Evolutionary conservation across 441 rosid genomes (phyloP), one percentile per base, ranked within the genome.

Genomic region (Pelargonium australe): DNA sequence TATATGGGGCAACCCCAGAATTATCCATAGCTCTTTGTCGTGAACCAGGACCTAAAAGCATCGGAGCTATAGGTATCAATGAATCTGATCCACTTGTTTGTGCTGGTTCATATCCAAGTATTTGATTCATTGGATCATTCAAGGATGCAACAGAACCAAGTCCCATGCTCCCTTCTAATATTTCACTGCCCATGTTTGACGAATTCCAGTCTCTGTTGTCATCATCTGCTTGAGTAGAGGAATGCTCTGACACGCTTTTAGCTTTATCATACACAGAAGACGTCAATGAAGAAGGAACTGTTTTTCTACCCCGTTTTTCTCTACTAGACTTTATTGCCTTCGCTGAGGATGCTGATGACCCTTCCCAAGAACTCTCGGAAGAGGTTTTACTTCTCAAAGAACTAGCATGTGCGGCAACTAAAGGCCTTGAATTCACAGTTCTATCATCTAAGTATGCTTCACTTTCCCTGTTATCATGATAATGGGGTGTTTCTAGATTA

Each of bases 331-430:
- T 92, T 28, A 87, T 82, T 23, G 74, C 78, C 81, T 81, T 88
- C 25, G 82, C 81, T 25, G 89, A 80, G 43, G 65, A 63, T 40
- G 23, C 45, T 76, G 88, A 81, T 75, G n/a, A 60, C 1, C 95
- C 96, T 49, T 92, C 99, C 97, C 85, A 87, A 16, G 96, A 95
- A 78, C 89, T 84, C 81, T 92, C 99, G 11, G 96, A 90, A 57
- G 94, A 84, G 73, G 95, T 85, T 79, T 81, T 90, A 82, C 97
- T 92, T 82, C 91, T 86, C 34, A 78, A 23, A 70, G 96, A 86
- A 83, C 83, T 84, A 74, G 85, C 64, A 73, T 81, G 83, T 49
- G 85, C 81, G 65, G 84, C 74, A 68, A 86, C 73, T 60, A 73
- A 57, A 65, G 84, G 72, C 79, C 89, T 86, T 66, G 87, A 86